Conservation (phyloP, 1,284 basidiomycete species). For the Chalciporus piperatoides region DNA sequence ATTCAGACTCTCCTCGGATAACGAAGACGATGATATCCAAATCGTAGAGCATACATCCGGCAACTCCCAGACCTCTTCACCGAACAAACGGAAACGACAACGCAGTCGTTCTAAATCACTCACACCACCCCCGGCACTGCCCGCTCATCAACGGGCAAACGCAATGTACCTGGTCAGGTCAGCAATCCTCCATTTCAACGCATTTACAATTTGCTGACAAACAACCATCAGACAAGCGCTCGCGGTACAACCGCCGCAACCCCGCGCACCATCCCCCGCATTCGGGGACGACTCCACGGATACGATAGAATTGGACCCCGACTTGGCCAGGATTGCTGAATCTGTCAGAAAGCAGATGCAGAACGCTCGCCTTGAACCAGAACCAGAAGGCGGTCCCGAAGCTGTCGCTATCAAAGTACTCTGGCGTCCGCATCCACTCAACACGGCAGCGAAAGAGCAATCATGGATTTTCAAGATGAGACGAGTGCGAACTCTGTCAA, state of each 20-base stretch:
- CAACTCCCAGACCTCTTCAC: slow-evolving; percentile 15
- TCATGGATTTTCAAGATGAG: slow-evolving; percentile 53
- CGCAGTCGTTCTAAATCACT: slow-evolving; percentile 65
- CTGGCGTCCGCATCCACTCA: slow-evolving; percentile 62
- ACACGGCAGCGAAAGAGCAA: slow-evolving; percentile 37
- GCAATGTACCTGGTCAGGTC: slow-evolving; percentile 59
- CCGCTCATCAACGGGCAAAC: slow-evolving; percentile 46
- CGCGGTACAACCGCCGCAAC: slow-evolving; percentile 31
- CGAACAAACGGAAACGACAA: slow-evolving; percentile 40
- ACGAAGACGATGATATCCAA: slow-evolving; percentile 45
- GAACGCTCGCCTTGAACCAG: slow-evolving; percentile 17
- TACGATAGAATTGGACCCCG: slow-evolving; percentile 52
- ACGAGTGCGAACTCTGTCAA: slow-evolving; percentile 43
- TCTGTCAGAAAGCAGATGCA: slow-evolving; percentile 30
- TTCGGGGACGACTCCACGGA: slow-evolving; percentile 47
- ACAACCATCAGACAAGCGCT: slow-evolving; percentile 42
- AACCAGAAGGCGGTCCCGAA: slow-evolving; percentile 37
- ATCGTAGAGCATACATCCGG: slow-evolving; percentile 33
- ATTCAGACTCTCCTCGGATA: slow-evolving; percentile 41
- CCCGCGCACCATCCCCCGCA: slow-evolving; percentile 44
- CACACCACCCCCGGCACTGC: slow-evolving; percentile 66
- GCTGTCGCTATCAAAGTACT: slow-evolving; percentile 50
- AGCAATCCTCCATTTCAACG: slow-evolving; percentile 14
- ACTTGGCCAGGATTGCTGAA: slow-evolving; percentile 53
- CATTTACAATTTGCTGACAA: slow-evolving; percentile 14